A percentile compares a stretch with the other conserved stretches of the same genome.
Evolutionary conservation across 2,329 filamentous ascomycete genomes (phyloP).

Genomic region (Penicillium verrucosum): DNA sequence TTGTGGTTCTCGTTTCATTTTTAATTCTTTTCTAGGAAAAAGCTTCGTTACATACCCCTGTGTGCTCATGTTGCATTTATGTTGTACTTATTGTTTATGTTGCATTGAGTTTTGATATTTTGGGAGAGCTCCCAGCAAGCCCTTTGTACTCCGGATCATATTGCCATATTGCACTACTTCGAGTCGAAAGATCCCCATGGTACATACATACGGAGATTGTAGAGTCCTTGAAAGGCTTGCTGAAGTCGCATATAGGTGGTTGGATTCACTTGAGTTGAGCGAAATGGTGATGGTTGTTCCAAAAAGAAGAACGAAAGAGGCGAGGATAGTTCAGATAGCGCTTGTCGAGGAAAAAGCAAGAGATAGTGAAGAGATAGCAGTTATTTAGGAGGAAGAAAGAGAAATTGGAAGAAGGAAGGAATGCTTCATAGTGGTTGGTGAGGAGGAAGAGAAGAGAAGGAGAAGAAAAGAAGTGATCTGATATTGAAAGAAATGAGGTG

Average conservation of each 20-base stretch:
- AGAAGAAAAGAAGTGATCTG: neutral
- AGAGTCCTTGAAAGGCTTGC: too few relatives aligned
- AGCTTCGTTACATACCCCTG: slow-evolving; percentile 7
- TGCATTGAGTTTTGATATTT: neutral
- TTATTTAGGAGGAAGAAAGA: too few relatives aligned
- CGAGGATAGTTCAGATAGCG: too few relatives aligned
- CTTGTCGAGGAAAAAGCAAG: too few relatives aligned
- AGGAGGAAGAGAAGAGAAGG: neutral
- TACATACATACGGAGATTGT: neutral
- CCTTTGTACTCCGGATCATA: neutral
- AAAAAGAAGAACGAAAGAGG: too few relatives aligned
- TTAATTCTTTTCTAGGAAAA: neutral
- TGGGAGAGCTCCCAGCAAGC: neutral
- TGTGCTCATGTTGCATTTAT: neutral
- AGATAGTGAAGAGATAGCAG: too few relatives aligned
- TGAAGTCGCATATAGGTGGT: too few relatives aligned
- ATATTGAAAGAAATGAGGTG: neutral
- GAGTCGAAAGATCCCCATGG: neutral
- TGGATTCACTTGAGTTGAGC: too few relatives aligned
- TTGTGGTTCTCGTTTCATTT: neutral
- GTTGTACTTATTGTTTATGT: neutral
- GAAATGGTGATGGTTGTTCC: too few relatives aligned
- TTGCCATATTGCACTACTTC: neutral
- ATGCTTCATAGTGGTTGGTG: neutral
- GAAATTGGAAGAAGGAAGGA: too few relatives aligned